A percentile compares a stretch with the other conserved stretches of the same genome.
phyloP scores from a whole-genome alignment of 371 early-diverging fungal species.

The Mucor plumbeus region DNA sequence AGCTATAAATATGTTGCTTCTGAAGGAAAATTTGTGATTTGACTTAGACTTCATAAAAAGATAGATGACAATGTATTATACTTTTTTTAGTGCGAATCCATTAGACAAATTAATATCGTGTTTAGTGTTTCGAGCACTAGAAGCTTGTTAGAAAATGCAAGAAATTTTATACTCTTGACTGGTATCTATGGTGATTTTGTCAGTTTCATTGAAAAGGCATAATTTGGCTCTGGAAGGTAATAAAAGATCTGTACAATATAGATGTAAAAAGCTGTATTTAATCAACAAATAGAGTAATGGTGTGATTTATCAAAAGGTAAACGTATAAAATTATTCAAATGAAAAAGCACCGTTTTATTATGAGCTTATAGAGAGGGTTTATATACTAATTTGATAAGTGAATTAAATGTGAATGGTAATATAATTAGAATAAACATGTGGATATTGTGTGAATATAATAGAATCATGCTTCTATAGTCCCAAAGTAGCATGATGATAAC shows the following conservation, averaged over 20 bases:
- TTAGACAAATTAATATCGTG: neutral
- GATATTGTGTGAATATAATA: no score
- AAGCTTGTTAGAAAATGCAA: constrained; percentile 66
- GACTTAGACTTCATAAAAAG: constrained; percentile 63
- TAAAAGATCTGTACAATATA: neutral
- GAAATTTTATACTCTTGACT: constrained; percentile 42
- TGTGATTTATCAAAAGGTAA: no score
- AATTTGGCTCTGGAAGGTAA: constrained; percentile 74
- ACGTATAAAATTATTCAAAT: no score
- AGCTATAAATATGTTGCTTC: constrained; percentile 33
- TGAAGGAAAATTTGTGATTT: constrained; percentile 53
- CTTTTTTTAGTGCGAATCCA: neutral
- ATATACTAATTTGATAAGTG: no score
- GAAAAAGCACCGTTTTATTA: no score
- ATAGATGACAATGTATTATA: constrained; percentile 64
- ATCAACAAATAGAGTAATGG: no score
- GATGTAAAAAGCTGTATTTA: neutral
- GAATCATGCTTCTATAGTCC: no score
- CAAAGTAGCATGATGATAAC: no score
- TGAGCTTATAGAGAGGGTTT: no score
- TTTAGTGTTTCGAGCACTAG: constrained; percentile 83
- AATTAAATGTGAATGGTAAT: no score
- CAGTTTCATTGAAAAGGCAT: constrained; percentile 64
- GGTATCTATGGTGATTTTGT: constrained; percentile 49
- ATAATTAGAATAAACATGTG: no score